Conservation (phyloP, 257 asterid species). For the Mitragyna speciosa region DNA sequence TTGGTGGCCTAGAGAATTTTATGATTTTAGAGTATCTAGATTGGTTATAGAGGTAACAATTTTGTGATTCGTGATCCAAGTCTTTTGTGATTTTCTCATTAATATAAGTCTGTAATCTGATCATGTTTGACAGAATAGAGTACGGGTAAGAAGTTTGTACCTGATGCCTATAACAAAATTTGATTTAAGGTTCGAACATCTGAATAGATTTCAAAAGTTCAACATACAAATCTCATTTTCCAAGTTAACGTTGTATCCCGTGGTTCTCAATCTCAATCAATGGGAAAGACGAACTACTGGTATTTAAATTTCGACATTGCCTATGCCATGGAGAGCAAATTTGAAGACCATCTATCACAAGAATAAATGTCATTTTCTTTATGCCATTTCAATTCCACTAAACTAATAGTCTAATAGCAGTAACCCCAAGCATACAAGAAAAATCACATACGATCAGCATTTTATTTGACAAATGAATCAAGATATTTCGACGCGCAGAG, state of each 20-base stretch:
- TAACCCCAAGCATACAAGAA: no score
- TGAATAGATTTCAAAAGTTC: neutral
- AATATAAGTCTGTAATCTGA: slow-evolving; percentile 10
- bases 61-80: slow-evolving; percentile 12
- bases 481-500: no score
- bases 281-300: neutral
- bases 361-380: no score
- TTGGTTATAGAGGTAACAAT: slow-evolving; percentile 5
- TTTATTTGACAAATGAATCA: no score
- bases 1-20: neutral
- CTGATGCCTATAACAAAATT: neutral
- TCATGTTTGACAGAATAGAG: neutral
- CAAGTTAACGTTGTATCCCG: neutral
- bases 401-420: no score
- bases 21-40: slow-evolving; percentile 6
- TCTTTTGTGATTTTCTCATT: neutral
- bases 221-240: neutral
- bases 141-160: neutral
- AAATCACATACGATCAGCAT: no score
- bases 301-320: no score
- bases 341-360: no score
- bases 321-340: no score
- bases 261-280: neutral
- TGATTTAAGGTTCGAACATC: neutral
- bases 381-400: neutral